Conservation (phyloP, 495 filamentous ascomycete genomes). For the Bathelium albidoporum region DNA sequence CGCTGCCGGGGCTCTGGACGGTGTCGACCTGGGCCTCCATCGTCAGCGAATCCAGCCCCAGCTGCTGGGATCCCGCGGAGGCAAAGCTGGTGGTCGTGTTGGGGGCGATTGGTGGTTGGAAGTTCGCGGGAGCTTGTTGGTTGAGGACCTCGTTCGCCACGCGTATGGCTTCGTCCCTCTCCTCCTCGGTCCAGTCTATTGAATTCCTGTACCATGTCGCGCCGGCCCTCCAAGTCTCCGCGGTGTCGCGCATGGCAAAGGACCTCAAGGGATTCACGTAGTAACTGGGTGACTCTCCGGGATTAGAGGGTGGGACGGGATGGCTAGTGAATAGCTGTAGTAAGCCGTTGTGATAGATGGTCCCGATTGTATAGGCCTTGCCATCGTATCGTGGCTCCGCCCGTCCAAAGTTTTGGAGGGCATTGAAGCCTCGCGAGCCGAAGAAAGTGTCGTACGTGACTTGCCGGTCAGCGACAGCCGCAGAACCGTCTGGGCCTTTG, state of each 20-base stretch:
- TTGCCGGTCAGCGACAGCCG: conserved; percentile 30
- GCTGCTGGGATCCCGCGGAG: neutral
- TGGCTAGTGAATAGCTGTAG: conserved; percentile 35
- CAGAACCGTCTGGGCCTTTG: conserved; percentile 30
- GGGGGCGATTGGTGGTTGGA: neutral
- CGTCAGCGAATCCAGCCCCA: neutral
- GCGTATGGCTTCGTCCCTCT: conserved; percentile 26
- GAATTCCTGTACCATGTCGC: conserved; percentile 32
- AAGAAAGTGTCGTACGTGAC: conserved; percentile 35
- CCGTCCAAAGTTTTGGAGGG: conserved; percentile 34
- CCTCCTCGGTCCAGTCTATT: conserved; percentile 27
- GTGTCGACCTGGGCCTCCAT: neutral
- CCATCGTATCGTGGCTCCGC: conserved; percentile 32
- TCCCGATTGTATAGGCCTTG: conserved; percentile 35
- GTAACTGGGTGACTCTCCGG: conserved; percentile 27
- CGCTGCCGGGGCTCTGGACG: neutral
- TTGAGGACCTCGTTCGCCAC: conserved; percentile 8
- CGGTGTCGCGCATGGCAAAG: conserved; percentile 23
- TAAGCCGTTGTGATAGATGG: conserved; percentile 30
- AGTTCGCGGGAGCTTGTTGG: neutral
- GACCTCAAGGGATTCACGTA: conserved; percentile 33
- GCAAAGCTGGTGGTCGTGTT: neutral
- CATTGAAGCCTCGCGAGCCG: conserved; percentile 37
- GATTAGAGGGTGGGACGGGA: conserved; percentile 18
- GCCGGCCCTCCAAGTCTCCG: conserved; percentile 28